Conservation (phyloP, 352 stramenopile species). For the Pythium apleroticum region DNA sequence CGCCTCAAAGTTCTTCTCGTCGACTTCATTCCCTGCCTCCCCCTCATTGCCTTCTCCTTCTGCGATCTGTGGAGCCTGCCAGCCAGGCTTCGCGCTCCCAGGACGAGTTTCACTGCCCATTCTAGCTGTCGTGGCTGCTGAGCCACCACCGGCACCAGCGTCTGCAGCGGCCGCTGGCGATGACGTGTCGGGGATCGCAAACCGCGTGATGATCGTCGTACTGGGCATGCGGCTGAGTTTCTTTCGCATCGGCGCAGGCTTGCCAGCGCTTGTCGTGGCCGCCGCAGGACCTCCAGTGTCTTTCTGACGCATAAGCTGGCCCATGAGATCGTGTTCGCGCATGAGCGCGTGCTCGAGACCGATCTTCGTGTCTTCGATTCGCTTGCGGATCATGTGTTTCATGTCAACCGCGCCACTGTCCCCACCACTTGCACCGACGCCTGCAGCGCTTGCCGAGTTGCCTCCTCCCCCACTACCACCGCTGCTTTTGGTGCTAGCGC, state of each 20-base stretch:
- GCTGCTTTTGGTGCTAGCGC: background rate
- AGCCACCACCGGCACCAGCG: background rate
- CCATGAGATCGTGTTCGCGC: constrained; percentile 67
- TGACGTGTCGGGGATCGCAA: constrained; percentile 24
- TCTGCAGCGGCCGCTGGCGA: background rate
- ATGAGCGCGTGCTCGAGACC: constrained; percentile 65
- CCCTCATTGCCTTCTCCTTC: constrained; percentile 8
- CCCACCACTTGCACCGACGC: background rate
- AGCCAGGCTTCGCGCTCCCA: background rate
- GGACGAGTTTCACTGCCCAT: background rate
- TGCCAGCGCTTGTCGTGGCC: constrained; percentile 4
- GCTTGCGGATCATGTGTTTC: constrained; percentile 45
- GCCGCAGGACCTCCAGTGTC: background rate
- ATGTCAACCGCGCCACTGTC: constrained; percentile 25
- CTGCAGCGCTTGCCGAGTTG: background rate
- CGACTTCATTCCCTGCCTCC: constrained; percentile 34
- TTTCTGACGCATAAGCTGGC: constrained; percentile 29
- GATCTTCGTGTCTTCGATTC: constrained; percentile 40
- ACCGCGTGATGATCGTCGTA: constrained; percentile 58
- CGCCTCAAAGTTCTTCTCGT: constrained; percentile 65
- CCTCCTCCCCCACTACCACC: background rate
- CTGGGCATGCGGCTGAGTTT: constrained; percentile 66
- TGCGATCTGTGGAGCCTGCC: background rate
- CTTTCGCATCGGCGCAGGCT: constrained; percentile 34
- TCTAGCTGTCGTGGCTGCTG: background rate